Percentiles rank a stretch among this genome's conserved stretches.
Conservation (phyloP, 2,329 filamentous ascomycete species). For the Pezicula radicicola region DNA sequence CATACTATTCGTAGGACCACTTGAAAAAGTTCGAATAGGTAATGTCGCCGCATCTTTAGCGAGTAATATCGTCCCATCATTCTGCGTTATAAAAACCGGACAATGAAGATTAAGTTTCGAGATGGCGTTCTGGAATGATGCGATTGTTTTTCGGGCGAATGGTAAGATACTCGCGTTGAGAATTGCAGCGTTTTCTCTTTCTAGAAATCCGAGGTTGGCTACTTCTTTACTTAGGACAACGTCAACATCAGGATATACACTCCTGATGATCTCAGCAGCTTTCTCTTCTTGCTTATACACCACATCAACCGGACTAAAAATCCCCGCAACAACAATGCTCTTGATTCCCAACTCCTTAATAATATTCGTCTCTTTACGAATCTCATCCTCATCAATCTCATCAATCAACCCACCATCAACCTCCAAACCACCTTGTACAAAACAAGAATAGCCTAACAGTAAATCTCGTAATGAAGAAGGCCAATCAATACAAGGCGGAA, state of each 20-base stretch:
- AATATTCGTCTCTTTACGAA: constrained; percentile 6
- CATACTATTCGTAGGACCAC: constrained; percentile 60
- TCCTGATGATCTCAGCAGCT: constrained; percentile 10
- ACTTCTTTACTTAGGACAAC: constrained; percentile 50
- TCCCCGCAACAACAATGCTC: constrained; percentile 44
- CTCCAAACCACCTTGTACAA: constrained; percentile 48
- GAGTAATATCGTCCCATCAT: constrained; percentile 56
- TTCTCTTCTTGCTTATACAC: constrained; percentile 44
- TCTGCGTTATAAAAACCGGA: constrained; percentile 55
- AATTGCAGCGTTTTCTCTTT: constrained; percentile 61
- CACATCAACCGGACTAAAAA: constrained; percentile 52
- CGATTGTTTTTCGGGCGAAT: constrained; percentile 52
- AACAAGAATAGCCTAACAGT: constrained; percentile 41
- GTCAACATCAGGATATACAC: constrained; percentile 6
- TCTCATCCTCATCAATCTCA: constrained; percentile 9
- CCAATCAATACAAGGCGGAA: constrained; percentile 43
- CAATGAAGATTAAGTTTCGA: constrained; percentile 48
- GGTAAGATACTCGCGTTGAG: constrained; percentile 57
- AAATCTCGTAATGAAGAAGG: constrained; percentile 44
- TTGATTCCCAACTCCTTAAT: constrained; percentile 33
- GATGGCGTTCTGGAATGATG: constrained; percentile 49
- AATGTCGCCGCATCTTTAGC: constrained; percentile 47
- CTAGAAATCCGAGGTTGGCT: constrained; percentile 44
- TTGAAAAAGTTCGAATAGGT: constrained; percentile 58
- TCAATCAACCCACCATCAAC: constrained; percentile 14